phyloP scores from a whole-genome alignment of 306 rosid species.

The Medicago lupulina region DNA sequence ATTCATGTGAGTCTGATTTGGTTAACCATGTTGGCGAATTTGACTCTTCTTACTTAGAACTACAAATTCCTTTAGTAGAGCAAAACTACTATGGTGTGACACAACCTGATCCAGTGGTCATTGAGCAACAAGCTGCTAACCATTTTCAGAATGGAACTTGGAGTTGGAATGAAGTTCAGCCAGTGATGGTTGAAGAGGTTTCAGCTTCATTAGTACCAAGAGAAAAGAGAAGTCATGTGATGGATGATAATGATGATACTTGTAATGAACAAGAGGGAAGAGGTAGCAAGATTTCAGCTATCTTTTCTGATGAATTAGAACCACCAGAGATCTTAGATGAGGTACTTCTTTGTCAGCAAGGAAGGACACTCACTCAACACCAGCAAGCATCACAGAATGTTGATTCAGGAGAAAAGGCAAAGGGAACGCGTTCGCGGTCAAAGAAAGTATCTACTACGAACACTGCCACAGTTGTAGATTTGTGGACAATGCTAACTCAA shows the following conservation, averaged over 20 bases:
- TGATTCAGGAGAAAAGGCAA: constrained; percentile 37
- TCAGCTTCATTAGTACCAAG: constrained; percentile 12
- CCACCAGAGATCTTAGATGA: constrained; percentile 52
- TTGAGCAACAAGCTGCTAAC: constrained; percentile 32
- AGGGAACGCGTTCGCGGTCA: constrained; percentile 40
- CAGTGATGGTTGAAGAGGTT: constrained; percentile 9
- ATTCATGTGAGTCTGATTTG: constrained; percentile 42
- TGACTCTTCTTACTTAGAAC: constrained; percentile 30
- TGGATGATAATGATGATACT: constrained; percentile 39
- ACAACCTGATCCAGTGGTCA: constrained; percentile 41
- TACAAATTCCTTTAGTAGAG: constrained; percentile 35
- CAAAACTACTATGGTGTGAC: constrained; percentile 3
- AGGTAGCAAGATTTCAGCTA: constrained; percentile 54
- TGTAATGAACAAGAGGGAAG: constrained; percentile 47
- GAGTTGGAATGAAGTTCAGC: constrained; percentile 28
- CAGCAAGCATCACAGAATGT: constrained; percentile 39
- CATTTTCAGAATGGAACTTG: constrained; percentile 38
- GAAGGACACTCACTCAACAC: background rate
- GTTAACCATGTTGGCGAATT: constrained; percentile 36
- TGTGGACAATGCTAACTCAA: constrained; percentile 66
- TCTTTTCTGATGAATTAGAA: constrained; percentile 40
- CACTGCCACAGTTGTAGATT: constrained; percentile 48
- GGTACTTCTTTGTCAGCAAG: constrained; percentile 43
- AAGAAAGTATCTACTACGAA: constrained; percentile 45
- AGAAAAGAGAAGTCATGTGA: constrained; percentile 48